Evolutionary conservation across 805 yeast species (phyloP).

Genomic region (Candida loeiensis): DNA sequence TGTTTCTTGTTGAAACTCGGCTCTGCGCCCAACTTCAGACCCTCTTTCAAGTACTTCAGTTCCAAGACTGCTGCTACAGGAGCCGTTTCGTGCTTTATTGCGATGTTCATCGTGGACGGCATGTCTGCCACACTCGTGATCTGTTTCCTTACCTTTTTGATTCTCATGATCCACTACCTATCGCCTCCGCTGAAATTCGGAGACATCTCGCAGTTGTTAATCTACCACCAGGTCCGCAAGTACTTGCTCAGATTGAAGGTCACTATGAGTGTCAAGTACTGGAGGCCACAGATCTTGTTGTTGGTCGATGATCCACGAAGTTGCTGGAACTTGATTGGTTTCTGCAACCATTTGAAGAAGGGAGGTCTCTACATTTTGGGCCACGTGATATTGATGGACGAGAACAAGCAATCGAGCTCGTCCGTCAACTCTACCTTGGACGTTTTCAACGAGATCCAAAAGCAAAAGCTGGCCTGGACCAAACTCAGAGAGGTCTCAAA

Average conservation of each 20-base stretch:
- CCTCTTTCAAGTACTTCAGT: conserved; percentile 86
- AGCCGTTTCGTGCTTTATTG: conserved; percentile 60
- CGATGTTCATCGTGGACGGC: conserved; percentile 96
- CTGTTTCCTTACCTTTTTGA: conserved; percentile 58
- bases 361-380: conserved; percentile 93
- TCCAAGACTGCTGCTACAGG: conserved; percentile 80
- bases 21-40: conserved; percentile 97
- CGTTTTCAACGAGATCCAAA: conserved; percentile 63
- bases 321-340: conserved; percentile 85
- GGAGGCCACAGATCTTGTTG: conserved; percentile 94
- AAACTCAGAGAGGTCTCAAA: conserved; percentile 72
- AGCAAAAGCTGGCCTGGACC: conserved; percentile 79
- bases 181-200: conserved; percentile 98
- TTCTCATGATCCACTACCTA: conserved; percentile 77
- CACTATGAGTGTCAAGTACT: conserved; percentile 88
- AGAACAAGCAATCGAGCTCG: conserved; percentile 17
- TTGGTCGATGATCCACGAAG: conserved; percentile 90
- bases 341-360: conserved; percentile 91
- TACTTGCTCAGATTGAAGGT: conserved; percentile 77
- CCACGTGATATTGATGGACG: conserved; percentile 73
- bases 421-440: conserved; percentile 18
- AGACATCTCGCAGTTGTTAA: conserved; percentile 91
- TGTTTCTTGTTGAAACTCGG: conserved; percentile 85
- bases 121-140: conserved; percentile 77
- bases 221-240: conserved; percentile 95